Base-by-base conservation (phyloP, 2,329 filamentous ascomycete genomes). In the Ophiobolus disseminans region DNA sequence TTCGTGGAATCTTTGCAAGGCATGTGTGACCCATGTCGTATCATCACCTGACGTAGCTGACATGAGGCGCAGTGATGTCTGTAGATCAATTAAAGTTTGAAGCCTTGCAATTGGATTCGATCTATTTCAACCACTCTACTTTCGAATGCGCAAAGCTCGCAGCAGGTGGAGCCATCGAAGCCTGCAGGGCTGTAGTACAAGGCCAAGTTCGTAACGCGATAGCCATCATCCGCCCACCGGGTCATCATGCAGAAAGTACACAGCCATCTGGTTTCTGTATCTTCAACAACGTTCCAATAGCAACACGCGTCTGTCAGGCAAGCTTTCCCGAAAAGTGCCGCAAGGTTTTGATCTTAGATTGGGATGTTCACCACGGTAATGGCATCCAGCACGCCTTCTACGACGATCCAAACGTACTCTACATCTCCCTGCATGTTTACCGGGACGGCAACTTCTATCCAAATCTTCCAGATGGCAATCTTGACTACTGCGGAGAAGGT, bases 381-480 rank as follows among this genome's bases (percentile, higher is more conserved):
- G 94, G 94, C 9, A 89, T 96, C 21, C 94, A 99, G 67, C 92
- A 96, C 66, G 93, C 95, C 40, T 97, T 97, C 65, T 97, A 97
- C 69, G 80, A 92, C 28, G 90, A 99, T 62, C 90, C 93, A 0
- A 97, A 97, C 63, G 87, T 99, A 14, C 83, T 99, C 2, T 99
- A 99, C 72, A 91, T 99, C 45, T 99, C 94, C 0, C 76, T 97
- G 5, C 94, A 99, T 64, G 91, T 97, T 17, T 94, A 94, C 66
- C 82, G 86, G 48, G 84, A 90, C 55, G 93, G 92, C 1, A 75
- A 76, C 0, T 99, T 97, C 71, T 99, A 99, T 65, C 94, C 94
- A 1, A 77, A 79, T 40, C 76, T 80, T 5, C 73, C 75, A 2
- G 82, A 85, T 52, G 86, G 82, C 30, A 79, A 87, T 54, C 79